phyloP scores from a whole-genome alignment of 768 basidiomycete genomes.

The Nidularia sp. region DNA sequence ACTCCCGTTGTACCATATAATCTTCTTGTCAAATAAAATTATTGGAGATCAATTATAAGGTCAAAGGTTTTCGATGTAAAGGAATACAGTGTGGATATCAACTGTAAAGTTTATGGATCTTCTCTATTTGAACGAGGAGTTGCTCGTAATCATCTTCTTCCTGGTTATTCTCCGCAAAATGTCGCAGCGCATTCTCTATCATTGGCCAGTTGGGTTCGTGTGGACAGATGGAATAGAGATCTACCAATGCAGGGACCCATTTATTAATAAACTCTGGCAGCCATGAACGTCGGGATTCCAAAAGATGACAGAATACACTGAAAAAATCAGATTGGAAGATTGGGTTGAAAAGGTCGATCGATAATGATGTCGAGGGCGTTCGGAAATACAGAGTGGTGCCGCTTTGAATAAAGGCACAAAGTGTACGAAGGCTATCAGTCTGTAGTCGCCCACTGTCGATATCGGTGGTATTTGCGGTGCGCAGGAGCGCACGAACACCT shows the following conservation, averaged over 20 bases:
- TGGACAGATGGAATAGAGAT: slow-evolving; percentile 26
- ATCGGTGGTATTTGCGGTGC: slow-evolving; percentile 25
- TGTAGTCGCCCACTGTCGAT: slow-evolving; percentile 32
- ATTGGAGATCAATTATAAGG: no score
- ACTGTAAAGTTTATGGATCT: no score
- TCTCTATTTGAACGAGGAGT: not conserved
- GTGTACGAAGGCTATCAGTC: slow-evolving; percentile 31
- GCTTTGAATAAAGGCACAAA: slow-evolving; percentile 30
- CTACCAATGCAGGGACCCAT: slow-evolving; percentile 31
- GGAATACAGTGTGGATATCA: no score
- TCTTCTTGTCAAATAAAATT: no score
- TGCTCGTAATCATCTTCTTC: slow-evolving; percentile 11
- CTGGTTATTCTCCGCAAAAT: slow-evolving; percentile 16
- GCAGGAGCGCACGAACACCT: slow-evolving; percentile 29
- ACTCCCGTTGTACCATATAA: no score
- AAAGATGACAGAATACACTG: slow-evolving; percentile 23
- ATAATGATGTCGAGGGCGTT: slow-evolving; percentile 1
- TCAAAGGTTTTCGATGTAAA: no score
- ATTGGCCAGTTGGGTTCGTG: slow-evolving; percentile 24
- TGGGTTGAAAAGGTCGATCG: slow-evolving; percentile 15
- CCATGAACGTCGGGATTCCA: slow-evolving; percentile 31
- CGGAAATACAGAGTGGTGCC: slow-evolving; percentile 10
- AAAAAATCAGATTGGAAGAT: slow-evolving; percentile 35
- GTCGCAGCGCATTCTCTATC: slow-evolving; percentile 22
- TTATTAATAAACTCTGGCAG: slow-evolving; percentile 28